Evolutionary conservation across 1,139 yeast genomes (phyloP).

Genomic region (Hansenula anomala): DNA sequence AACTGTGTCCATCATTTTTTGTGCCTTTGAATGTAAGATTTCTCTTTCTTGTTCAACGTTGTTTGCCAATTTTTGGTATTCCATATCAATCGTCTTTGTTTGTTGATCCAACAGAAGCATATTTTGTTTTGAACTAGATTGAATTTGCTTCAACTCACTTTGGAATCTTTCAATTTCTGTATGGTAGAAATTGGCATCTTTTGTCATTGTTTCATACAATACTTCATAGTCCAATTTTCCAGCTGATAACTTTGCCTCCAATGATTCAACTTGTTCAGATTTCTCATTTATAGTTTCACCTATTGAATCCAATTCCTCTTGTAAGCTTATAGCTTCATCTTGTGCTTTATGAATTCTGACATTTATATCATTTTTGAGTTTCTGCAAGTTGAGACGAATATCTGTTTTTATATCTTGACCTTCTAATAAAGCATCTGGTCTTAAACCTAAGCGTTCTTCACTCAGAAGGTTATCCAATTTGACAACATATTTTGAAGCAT

Average conservation of each 20-base stretch:
- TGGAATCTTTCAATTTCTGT: constrained; percentile 66
- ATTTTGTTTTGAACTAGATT: constrained; percentile 49
- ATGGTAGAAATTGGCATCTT: constrained; percentile 49
- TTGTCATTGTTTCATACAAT: constrained; percentile 49
- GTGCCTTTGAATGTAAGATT: constrained; percentile 48
- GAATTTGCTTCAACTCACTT: constrained; percentile 52
- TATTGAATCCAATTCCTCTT: constrained; percentile 54
- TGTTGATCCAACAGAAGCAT: constrained; percentile 51
- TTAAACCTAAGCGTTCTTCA: constrained; percentile 31
- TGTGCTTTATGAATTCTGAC: constrained; percentile 47
- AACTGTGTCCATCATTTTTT: constrained; percentile 51
- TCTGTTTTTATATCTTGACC: constrained; percentile 31
- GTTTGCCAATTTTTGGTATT: constrained; percentile 47
- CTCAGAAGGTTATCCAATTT: constrained; percentile 31
- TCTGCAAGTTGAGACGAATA: constrained; percentile 34
- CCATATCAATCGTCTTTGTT: constrained; percentile 49
- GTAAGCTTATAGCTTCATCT: constrained; percentile 55
- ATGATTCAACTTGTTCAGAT: constrained; percentile 51
- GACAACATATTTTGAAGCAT: constrained; percentile 31
- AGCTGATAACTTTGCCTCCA: constrained; percentile 53
- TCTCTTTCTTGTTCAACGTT: constrained; percentile 44
- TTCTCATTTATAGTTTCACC: constrained; percentile 53
- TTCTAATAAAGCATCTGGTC: constrained; percentile 34
- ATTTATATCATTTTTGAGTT: constrained; percentile 44
- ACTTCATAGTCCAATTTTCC: constrained; percentile 54